phyloP scores from a whole-genome alignment of 257 asterid species.

The Solanum verrucosum region DNA sequence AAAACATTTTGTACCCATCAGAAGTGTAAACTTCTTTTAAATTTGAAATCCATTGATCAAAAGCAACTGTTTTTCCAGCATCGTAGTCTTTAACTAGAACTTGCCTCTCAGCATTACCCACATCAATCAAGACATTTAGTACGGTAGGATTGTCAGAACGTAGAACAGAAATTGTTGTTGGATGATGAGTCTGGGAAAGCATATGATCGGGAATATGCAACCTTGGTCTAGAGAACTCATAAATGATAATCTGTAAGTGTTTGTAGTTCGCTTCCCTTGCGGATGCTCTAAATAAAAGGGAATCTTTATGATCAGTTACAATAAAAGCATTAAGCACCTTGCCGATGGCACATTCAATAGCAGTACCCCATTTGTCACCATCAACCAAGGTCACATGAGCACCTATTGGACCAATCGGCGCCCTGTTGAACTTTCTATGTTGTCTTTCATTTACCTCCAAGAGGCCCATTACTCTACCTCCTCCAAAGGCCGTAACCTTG shows the following conservation, averaged over 20 bases:
- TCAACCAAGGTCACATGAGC: slow-evolving; percentile 75
- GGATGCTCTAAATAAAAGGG: slow-evolving; percentile 58
- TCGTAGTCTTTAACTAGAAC: slow-evolving; percentile 84
- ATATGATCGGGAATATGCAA: neutral
- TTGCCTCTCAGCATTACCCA: slow-evolving; percentile 79
- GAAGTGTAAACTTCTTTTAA: slow-evolving; percentile 80
- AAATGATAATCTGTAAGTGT: slow-evolving; percentile 56
- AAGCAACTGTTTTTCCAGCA: slow-evolving; percentile 61
- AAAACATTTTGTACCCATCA: slow-evolving; percentile 87
- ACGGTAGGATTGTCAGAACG: too few relatives aligned
- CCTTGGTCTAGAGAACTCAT: slow-evolving; percentile 80
- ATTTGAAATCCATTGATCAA: slow-evolving; percentile 58
- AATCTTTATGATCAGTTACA: slow-evolving; percentile 78
- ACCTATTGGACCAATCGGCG: slow-evolving; percentile 96
- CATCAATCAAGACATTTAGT: too few relatives aligned
- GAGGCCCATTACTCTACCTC: slow-evolving; percentile 50
- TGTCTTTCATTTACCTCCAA: slow-evolving; percentile 70
- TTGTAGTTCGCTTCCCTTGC: slow-evolving; percentile 69
- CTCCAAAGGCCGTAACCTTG: slow-evolving; percentile 96
- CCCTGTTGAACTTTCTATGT: slow-evolving; percentile 50
- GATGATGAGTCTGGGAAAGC: too few relatives aligned
- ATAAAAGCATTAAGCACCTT: slow-evolving; percentile 69
- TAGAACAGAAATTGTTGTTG: too few relatives aligned
- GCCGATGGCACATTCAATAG: slow-evolving; percentile 82
- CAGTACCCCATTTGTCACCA: slow-evolving; percentile 70